Evolutionary conservation across 495 filamentous ascomycete species (phyloP).

Genomic region (Daldinia caldariorum): DNA sequence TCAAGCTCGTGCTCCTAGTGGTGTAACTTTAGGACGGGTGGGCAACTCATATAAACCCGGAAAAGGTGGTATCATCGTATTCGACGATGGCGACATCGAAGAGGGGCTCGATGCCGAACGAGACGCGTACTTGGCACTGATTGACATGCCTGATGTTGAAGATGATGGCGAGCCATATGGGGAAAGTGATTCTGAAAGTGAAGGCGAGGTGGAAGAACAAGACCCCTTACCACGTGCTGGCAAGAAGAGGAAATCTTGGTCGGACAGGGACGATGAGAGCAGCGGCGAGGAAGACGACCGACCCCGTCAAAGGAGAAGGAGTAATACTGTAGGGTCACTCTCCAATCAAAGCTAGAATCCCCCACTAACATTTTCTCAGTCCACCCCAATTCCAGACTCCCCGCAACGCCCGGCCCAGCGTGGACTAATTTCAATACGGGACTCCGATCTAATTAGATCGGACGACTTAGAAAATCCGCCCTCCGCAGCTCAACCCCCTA

Average conservation of each 20-base stretch:
- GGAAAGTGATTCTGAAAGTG: conserved; percentile 59
- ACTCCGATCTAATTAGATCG: conserved; percentile 52
- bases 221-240: conserved; percentile 49
- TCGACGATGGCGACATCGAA: conserved; percentile 96
- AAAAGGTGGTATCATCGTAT: conserved; percentile 86
- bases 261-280: conserved; percentile 73
- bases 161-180: conserved; percentile 70
- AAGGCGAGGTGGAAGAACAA: conserved; percentile 52
- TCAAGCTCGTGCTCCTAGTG: conserved; percentile 59
- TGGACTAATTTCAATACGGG: conserved; percentile 59
- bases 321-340: conserved; percentile 74
- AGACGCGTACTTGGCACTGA: conserved; percentile 81
- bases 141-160: conserved; percentile 90
- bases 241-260: conserved; percentile 87
- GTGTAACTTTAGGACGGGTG: conserved; percentile 72
- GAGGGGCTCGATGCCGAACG: conserved; percentile 79
- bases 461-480: conserved; percentile 58
- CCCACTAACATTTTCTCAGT: conserved; percentile 62
- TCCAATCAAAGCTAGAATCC: not conserved
- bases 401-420: conserved; percentile 60
- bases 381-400: conserved; percentile 62
- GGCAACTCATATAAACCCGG: conserved; percentile 75
- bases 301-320: conserved; percentile 80
- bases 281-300: conserved; percentile 75
- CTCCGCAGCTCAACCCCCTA: conserved; percentile 66